Evolutionary conservation across 2,329 filamentous ascomycete genomes (phyloP).

Genomic region (Diplodia sapinea): DNA sequence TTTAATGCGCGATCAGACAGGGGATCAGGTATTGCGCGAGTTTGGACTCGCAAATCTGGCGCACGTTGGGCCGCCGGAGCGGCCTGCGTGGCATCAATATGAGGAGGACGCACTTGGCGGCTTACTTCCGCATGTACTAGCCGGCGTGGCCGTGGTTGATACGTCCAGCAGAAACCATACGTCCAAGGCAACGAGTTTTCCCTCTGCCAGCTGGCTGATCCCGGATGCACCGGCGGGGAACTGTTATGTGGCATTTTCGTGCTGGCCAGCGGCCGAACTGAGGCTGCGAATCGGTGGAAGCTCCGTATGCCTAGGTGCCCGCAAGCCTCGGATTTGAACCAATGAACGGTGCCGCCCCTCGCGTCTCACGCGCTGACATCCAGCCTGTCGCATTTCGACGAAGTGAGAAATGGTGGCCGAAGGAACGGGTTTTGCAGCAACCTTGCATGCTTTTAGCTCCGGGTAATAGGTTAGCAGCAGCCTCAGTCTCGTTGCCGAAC

Average conservation of each 20-base stretch:
- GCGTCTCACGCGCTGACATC: too few species aligned
- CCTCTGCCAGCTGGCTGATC: not conserved
- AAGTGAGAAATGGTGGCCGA: too few species aligned
- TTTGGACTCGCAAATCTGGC: not conserved
- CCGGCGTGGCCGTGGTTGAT: not conserved
- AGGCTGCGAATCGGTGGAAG: too few species aligned
- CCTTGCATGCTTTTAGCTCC: too few species aligned
- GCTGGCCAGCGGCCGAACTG: not conserved
- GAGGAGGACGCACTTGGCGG: not conserved
- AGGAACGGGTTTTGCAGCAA: too few species aligned
- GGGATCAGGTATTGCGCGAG: not conserved
- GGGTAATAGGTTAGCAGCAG: too few species aligned
- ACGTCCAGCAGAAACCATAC: not conserved
- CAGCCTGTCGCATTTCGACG: too few species aligned
- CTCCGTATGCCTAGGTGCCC: too few species aligned
- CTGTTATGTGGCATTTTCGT: not conserved
- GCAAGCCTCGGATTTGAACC: too few species aligned
- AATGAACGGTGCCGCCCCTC: too few species aligned
- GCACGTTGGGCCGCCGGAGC: not conserved
- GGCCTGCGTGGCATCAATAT: not conserved
- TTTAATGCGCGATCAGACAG: not conserved
- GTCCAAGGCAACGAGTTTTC: not conserved
- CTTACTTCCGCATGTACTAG: not conserved
- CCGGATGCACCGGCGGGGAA: too few species aligned
- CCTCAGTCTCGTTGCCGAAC: too few species aligned